phyloP scores from a whole-genome alignment of 768 basidiomycete genomes.

The Suillus cothurnatus region DNA sequence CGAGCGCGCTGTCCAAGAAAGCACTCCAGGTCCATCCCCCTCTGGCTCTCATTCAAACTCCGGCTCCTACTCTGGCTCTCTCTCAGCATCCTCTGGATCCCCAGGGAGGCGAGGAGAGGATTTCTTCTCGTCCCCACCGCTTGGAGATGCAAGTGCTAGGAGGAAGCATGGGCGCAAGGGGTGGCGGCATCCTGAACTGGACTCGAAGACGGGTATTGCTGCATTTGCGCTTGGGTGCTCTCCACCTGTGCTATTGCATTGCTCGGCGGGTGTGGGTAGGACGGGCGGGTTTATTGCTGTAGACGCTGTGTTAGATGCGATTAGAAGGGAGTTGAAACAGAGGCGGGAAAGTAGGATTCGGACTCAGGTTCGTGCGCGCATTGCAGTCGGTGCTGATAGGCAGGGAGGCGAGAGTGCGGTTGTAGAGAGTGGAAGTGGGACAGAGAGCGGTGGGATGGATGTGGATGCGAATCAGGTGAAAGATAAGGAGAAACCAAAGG shows the following conservation, averaged over 20 bases:
- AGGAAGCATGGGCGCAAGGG: conserved; percentile 19
- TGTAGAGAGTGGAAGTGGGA: background rate
- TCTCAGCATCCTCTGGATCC: background rate
- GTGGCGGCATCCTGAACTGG: conserved; percentile 45
- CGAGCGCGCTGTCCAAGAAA: conserved; percentile 35
- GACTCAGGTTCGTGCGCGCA: conserved; percentile 5
- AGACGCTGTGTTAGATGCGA: conserved; percentile 79
- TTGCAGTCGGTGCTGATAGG: background rate
- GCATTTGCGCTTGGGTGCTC: conserved; percentile 47
- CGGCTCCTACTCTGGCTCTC: conserved; percentile 15
- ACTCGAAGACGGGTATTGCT: conserved; percentile 57
- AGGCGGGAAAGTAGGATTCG: conserved; percentile 26
- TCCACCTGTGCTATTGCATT: conserved; percentile 78
- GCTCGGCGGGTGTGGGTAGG: conserved; percentile 93
- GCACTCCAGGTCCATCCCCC: conserved; percentile 32
- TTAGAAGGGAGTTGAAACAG: conserved; percentile 58
- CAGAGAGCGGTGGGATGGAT: conserved; percentile 22
- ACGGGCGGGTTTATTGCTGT: conserved; percentile 94
- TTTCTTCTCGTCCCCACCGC: conserved; percentile 9
- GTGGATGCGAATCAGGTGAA: conserved; percentile 22
- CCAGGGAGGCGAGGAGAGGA: conserved; percentile 13
- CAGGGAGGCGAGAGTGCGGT: conserved; percentile 3
- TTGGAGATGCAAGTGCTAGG: conserved; percentile 6
- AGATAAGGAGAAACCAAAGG: conserved; percentile 8
- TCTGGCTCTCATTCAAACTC: background rate